A percentile compares a stretch with the other conserved stretches of the same genome.
These are phyloP conservation scores for Torrubiella hemipterigena DNA, from an alignment of 2,329 filamentous ascomycete genomes.

Conservation along the genomic window DNA sequence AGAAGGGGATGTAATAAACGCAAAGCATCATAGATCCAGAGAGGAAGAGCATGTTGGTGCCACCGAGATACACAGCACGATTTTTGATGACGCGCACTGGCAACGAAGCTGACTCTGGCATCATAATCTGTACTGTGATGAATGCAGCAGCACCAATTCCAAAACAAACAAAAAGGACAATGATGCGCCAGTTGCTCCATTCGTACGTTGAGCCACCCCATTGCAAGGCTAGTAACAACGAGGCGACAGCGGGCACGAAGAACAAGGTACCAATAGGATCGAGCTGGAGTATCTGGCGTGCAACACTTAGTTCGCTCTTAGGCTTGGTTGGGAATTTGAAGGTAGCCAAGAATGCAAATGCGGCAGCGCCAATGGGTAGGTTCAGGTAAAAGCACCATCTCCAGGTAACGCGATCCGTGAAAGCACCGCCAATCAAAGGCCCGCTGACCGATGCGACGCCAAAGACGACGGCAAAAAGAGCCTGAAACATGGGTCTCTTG, in stretches of 20 bases:
- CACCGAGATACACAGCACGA: conserved; percentile 38
- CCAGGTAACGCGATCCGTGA: conserved; percentile 36
- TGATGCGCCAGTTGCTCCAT: conserved; percentile 40
- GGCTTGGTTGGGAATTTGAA: conserved; percentile 28
- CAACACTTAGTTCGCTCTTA: conserved; percentile 13
- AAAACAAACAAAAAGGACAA: conserved; percentile 41
- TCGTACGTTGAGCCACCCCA: conserved; percentile 45
- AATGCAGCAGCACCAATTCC: conserved; percentile 34
- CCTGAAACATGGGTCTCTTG: conserved; percentile 46
- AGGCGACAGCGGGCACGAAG: conserved; percentile 47
- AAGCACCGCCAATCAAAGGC: conserved; percentile 40
- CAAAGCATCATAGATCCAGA: conserved; percentile 39
- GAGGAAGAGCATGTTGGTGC: conserved; percentile 33
- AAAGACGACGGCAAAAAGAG: conserved; percentile 42
- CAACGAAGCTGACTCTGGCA: conserved; percentile 44
- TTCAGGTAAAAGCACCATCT: conserved; percentile 50
- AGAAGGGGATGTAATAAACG: conserved; percentile 41
- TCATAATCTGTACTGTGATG: conserved; percentile 36
- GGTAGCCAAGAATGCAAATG: conserved; percentile 34
- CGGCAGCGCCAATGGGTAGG: conserved; percentile 40
- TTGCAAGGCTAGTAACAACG: conserved; percentile 49
- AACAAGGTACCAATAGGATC: conserved; percentile 48
- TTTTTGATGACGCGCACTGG: conserved; percentile 42
- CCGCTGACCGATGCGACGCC: conserved; percentile 42
- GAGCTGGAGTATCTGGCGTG: conserved; percentile 35